Conservation (phyloP, 768 basidiomycete genomes). For the Xerocomus brunneocitrinus region DNA sequence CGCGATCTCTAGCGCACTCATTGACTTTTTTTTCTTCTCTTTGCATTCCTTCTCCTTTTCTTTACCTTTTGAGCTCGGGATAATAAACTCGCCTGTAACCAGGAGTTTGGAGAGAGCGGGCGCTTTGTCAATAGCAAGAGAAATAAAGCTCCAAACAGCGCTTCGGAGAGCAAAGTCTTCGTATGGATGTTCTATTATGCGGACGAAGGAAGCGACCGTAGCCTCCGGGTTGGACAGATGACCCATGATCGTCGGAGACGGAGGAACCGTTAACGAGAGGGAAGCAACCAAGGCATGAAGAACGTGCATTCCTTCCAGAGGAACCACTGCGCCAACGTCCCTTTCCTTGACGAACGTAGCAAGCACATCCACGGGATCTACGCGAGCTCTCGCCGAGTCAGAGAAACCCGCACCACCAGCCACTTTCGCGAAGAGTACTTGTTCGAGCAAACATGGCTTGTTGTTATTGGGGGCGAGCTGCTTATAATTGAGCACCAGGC, state of each 20-base stretch:
- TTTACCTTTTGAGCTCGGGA: conserved; percentile 41
- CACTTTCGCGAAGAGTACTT: conserved; percentile 62
- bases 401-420: conserved; percentile 43
- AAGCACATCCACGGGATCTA: conserved; percentile 72
- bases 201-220: conserved; percentile 60
- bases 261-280: conserved; percentile 53
- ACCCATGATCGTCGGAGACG: conserved; percentile 68
- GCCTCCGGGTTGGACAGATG: conserved; percentile 77
- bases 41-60: conserved; percentile 21
- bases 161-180: conserved; percentile 69
- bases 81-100: conserved; percentile 66
- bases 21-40: conserved; percentile 34
- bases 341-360: conserved; percentile 63
- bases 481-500: conserved; percentile 63
- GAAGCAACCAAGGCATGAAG: conserved; percentile 66
- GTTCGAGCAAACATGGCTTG: conserved; percentile 69
- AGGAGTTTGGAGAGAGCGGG: conserved; percentile 81
- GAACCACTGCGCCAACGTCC: conserved; percentile 56
- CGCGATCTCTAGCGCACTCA: conserved; percentile 66
- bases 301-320: conserved; percentile 61
- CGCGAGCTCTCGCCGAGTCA: conserved; percentile 44
- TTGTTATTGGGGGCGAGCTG: conserved; percentile 39
- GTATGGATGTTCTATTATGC: conserved; percentile 74
- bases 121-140: conserved; percentile 78
- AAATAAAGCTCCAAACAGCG: conserved; percentile 80